Base-by-base conservation (phyloP, 768 basidiomycete genomes). In the Hygrophoropsis aurantiaca region DNA sequence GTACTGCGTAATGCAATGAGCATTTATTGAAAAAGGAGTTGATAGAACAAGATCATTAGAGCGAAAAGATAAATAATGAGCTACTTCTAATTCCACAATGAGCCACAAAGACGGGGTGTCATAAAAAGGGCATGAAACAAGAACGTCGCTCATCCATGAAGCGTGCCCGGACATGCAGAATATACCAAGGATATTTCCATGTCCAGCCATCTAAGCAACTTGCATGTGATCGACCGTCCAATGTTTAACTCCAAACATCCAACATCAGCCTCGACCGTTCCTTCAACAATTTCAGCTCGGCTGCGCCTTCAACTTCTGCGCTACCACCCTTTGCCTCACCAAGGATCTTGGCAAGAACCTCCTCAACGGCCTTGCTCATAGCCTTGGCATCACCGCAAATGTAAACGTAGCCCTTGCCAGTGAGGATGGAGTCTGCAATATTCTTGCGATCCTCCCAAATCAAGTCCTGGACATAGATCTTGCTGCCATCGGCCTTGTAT, bases 381-480 rank as follows among this genome's bases (percentile, higher is more conserved):
- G 78, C 81, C 79, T 91, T 95, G 45, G 94, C 94, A 58, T 97
- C 94, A 60, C 94, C 94, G 58, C 94, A 97, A 52, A 97, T 90
- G 68, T 97, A 97, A 2, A 97, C 79, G 66, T 94, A 95, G n/a
- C 91, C 97, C 71, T 97, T 93, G 66, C 91, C 89, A 54, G 90
- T 89, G 53, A 97, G 75, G 56, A 99, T 91, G 15, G 89, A 85
- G 46, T 94, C 85, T 9, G 88, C 90, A 44, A 99, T 78, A 47
- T 83, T 78, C 65, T 84, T 84, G 46, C 84, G 77, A 62, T 92
- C 83, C 41, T 97, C 83, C 89, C 88, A 93, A 10, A 99, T 72
- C 48, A 97, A 74, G 68, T 99, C 93, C 71, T 99, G 97, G n/a
- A 99, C 97, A 70, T 99, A 99, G 60, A 95, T 90, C 77, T 98